Conservation (phyloP, 1,139 yeast genomes). For the Saccharomyces pastorianus region DNA sequence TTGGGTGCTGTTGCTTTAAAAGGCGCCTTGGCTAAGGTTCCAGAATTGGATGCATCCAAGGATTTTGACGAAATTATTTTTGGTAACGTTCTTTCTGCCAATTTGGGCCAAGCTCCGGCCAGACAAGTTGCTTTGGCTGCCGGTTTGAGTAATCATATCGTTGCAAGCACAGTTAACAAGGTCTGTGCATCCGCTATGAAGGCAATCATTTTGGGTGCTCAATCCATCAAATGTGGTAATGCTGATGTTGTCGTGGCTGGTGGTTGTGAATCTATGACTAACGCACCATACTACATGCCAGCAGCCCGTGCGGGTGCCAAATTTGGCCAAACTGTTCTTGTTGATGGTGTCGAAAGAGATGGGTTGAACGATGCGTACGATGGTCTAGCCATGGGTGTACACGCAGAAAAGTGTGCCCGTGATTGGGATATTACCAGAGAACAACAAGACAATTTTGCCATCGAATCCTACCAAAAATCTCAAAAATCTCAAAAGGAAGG, state of each 20-base stretch:
- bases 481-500: constrained; percentile 70
- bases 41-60: constrained; percentile 59
- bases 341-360: constrained; percentile 87
- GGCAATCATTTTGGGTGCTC: constrained; percentile 84
- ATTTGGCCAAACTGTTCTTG: constrained; percentile 69
- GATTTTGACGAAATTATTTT: constrained; percentile 84
- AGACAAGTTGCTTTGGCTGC: constrained; percentile 93
- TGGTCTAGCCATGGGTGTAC: constrained; percentile 84
- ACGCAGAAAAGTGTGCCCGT: constrained; percentile 91
- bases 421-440: constrained; percentile 59
- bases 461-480: constrained; percentile 66
- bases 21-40: constrained; percentile 76
- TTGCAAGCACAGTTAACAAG: constrained; percentile 88
- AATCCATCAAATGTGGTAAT: constrained; percentile 76
- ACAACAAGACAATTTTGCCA: constrained; percentile 65
- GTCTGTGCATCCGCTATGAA: constrained; percentile 97
- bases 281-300: constrained; percentile 89
- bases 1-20: constrained; percentile 89
- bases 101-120: constrained; percentile 95
- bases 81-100: constrained; percentile 90
- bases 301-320: constrained; percentile 79
- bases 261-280: constrained; percentile 97
- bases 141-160: constrained; percentile 68
- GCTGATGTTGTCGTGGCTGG: constrained; percentile 94
- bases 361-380: constrained; percentile 89